Evolutionary conservation across 1,284 basidiomycete species (phyloP), one percentile per base, ranked within the genome.

Genomic region (Ganoderma multipileum): DNA sequence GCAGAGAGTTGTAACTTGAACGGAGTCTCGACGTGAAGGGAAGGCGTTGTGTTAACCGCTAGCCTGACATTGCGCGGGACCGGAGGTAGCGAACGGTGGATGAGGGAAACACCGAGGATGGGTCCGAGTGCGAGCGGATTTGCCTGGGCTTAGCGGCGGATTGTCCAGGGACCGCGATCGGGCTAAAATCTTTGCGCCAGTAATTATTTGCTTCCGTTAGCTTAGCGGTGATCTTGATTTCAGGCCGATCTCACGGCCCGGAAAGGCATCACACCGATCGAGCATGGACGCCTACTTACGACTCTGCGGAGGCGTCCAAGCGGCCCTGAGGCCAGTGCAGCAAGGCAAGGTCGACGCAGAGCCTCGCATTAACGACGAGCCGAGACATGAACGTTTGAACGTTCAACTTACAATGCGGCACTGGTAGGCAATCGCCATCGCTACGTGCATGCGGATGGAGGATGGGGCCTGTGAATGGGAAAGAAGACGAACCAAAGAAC

Each of bases 171-270:
- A 38, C 59, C 44, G 59, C n/a, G 42, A 64, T 61, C 58, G 50
- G 63, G 52, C 18, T 39, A 26, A 58, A 61, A 65, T 65, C 52
- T 65, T 26, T 63, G 62, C 36, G 16, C 20, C 20, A 47, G 44
- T 66, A 54, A 47, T 41, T 58, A 65, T 72, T 72, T 72, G 71
- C 67, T 62, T 67, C 71, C 71, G 71, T 54, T 44, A 26, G 58
- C 23, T 41, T 60, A 60, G 36, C 38, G 39, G 54, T 70, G 68
- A 72, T 72, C 64, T 57, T 60, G 58, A 41, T 58, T 58, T 58
- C 33, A 9, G 30, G 7, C 28, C 16, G 23, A 41, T 60, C 58
- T 14, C 58, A 41, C 23, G 23, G 12, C 36, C 58, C 4, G 20
- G 11, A 16, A 26, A 8, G 58, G 58, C 36, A 60, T 14, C 38